Evolutionary conservation across 345 rosid species (phyloP), one percentile per base, ranked within the genome.

Genomic region (Hevea brasiliensis): DNA sequence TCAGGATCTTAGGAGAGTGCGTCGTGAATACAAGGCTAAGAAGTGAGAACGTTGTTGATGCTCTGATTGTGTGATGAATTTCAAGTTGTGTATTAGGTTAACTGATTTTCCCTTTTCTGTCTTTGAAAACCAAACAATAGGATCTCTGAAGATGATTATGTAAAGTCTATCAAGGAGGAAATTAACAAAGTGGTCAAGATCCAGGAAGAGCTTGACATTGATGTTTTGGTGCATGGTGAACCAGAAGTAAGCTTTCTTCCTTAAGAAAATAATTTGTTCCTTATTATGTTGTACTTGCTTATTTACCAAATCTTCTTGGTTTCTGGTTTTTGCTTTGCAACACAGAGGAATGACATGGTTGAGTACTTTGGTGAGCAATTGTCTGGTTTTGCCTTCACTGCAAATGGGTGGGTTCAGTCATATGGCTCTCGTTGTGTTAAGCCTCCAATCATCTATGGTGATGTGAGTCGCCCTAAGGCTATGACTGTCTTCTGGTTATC

Each of bases 401-500:
- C 85, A 51, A 94, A 92, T 54, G 98, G 98, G 17, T 94, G 98
- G 98, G 98, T 94, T 66, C 98, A 94, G 73, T 94, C 98, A 27
- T 94, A 92, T 24, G 98, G 98, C 62, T 92, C 98, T 72, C 98
- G 97, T 21, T 94, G 98, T 56, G 98, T 94, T 80, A 94, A 92
- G 89, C 98, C 98, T 71, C 98, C 98, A 0, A 84, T 92, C 80
- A 92, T 94, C 85, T 94, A 88, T 50, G 98, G 98, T 86, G 98
- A 92, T 65, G 98, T 94, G 77, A 92, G 98, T 89, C 98, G 98
- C 18, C 98, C 98, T 47, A 92, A 94, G 79, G 87, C 98, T 71
- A 94, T 94, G 98, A 92, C 98, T 2, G 95, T 94, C 53, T 92
- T 89, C 90, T 94, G 98, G 98, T 94, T 98, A 13, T 88, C 97